Evolutionary conservation across 148 eudicot genomes (phyloP).

Genomic region (Chenopodium suecicum): DNA sequence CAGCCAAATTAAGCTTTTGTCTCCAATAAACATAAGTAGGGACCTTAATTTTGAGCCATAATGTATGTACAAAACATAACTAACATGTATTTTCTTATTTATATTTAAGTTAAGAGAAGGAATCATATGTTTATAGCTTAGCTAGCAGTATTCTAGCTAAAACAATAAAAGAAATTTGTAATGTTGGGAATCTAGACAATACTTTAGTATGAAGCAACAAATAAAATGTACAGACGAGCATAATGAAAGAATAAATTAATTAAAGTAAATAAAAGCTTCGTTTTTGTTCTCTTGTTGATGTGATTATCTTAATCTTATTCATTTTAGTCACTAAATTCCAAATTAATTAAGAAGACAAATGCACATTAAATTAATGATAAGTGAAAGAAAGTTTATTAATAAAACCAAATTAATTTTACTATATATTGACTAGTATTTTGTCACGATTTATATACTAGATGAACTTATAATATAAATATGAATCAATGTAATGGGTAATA

Average conservation of each 20-base stretch:
- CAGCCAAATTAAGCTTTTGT: too few species aligned
- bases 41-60: too few species aligned
- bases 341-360: background rate
- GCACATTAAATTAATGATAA: background rate
- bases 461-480: background rate
- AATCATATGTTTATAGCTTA: too few species aligned
- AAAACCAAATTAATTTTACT: background rate
- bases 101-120: too few species aligned
- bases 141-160: too few species aligned
- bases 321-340: background rate
- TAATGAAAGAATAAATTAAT: too few species aligned
- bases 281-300: background rate
- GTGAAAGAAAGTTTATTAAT: background rate
- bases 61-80: too few species aligned
- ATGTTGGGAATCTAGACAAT: background rate
- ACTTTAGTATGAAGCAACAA: background rate
- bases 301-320: background rate
- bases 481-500: background rate
- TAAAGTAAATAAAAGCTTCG: background rate
- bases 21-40: too few species aligned
- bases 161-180: background rate
- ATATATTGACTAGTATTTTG: slow-evolving; percentile 12
- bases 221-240: too few species aligned
- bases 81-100: too few species aligned
- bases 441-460: background rate